Evolutionary conservation across 2,329 filamentous ascomycete genomes (phyloP).

Genomic region (Trichoderma sp.): DNA sequence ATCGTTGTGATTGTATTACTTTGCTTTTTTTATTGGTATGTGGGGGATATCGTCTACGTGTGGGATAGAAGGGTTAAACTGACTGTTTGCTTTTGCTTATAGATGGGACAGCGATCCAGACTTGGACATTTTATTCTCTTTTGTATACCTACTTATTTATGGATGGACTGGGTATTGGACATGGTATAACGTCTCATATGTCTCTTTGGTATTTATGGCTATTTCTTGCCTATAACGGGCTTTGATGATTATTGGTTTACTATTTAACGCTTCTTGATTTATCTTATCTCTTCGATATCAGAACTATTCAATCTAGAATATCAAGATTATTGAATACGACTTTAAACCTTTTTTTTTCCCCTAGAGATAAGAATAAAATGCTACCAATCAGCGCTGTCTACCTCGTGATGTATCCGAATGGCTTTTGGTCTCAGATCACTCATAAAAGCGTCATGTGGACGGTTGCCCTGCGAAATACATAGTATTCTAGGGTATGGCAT

Average conservation of each 20-base stretch:
- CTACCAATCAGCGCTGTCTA: neutral
- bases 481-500: neutral
- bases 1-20: slow-evolving; percentile 5
- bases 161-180: neutral
- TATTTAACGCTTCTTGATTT: neutral
- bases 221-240: neutral
- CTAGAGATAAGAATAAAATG: neutral
- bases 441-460: slow-evolving; percentile 8
- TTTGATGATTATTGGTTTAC: neutral
- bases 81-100: neutral
- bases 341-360: neutral
- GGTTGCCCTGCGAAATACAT: neutral
- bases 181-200: neutral
- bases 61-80: neutral
- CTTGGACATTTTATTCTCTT: neutral
- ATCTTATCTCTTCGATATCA: neutral
- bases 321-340: neutral
- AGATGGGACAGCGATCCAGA: neutral
- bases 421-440: neutral
- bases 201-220: neutral
- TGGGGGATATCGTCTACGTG: neutral
- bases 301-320: neutral
- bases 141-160: neutral
- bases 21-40: neutral
- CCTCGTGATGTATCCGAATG: slow-evolving; percentile 16